Conservation (phyloP, 768 basidiomycete species). For the Boletellus ananas region DNA sequence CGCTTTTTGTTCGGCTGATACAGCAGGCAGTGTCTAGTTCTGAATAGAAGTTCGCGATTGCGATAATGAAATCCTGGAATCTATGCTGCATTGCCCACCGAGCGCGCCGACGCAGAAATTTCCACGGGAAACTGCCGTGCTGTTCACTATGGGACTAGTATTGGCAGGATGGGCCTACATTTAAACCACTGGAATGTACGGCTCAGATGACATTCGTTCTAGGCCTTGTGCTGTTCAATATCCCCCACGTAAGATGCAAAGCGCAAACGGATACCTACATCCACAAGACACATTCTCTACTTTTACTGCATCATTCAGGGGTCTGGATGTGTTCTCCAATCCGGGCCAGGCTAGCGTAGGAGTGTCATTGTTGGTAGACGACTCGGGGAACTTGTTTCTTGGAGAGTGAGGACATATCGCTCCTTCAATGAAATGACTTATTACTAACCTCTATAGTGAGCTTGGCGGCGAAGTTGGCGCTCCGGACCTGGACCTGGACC, state of each 20-base stretch:
- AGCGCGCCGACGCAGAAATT: not conserved
- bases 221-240: too few relatives aligned
- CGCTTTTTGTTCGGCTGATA: not conserved
- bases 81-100: too few relatives aligned
- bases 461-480: not conserved
- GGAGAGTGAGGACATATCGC: not conserved
- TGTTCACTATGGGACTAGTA: too few relatives aligned
- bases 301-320: too few relatives aligned
- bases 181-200: too few relatives aligned
- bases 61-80: not conserved
- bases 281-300: not conserved
- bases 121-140: not conserved
- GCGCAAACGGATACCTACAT: not conserved
- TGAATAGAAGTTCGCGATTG: not conserved
- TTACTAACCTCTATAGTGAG: not conserved
- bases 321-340: too few relatives aligned
- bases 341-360: not conserved
- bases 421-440: not conserved
- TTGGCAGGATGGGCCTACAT: not conserved
- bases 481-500: not conserved
- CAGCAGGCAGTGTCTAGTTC: not conserved
- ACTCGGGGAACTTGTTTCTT: fast-evolving
- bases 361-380: not conserved
- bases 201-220: too few relatives aligned
- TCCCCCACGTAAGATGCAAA: not conserved